Evolutionary conservation across 2,329 filamentous ascomycete genomes (phyloP), one percentile per base, ranked within the genome.

Genomic region (Botrytis sinoallii): DNA sequence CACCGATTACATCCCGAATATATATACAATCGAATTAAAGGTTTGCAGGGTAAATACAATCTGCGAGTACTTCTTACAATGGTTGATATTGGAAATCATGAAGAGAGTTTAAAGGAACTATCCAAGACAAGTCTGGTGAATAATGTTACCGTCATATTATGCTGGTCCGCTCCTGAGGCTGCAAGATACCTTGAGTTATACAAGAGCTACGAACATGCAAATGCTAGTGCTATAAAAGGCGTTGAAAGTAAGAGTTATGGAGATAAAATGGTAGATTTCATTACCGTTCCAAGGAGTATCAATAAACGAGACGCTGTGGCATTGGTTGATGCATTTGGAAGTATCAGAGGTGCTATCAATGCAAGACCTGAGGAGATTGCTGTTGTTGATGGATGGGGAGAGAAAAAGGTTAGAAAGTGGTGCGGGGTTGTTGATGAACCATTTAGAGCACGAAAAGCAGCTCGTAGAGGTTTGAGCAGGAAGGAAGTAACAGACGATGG

Each of bases 1-100:
- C 96, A 99, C 83, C 93, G 95, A 42, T 87, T 99, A 70, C 96
- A 99, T 81, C 96, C 96, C 0, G 96, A 99, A 83, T 99, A 99
- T 85, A 94, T 99, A 79, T 98, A 98, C 85, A 94, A 92, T 38
- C 92, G 96, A 73, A 97, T 99, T 78, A 91, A 92, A 70, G 90
- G 91, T 67, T 86, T 99, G 7, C 93, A 93, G 70, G 93, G 93
- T 69, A 93, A 93, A 83, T 98, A 97, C 84, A 92, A 91, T 77
- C 87, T 99, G 32, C 93, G 96, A 66, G 87, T 99, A 70, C 84
- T 99, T 42, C 87, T 99, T 67, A 91, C 92, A 32, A 94, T 98
- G 89, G 95, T 98, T 40, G 96, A 99, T 82, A 97, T 99, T 70
- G 90, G 92, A 38, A 97, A 97, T 80, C 96, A 98, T 79, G 94